Base-by-base conservation (phyloP, 495 filamentous ascomycete species). In the Penicillium macrosclerotiorum region DNA sequence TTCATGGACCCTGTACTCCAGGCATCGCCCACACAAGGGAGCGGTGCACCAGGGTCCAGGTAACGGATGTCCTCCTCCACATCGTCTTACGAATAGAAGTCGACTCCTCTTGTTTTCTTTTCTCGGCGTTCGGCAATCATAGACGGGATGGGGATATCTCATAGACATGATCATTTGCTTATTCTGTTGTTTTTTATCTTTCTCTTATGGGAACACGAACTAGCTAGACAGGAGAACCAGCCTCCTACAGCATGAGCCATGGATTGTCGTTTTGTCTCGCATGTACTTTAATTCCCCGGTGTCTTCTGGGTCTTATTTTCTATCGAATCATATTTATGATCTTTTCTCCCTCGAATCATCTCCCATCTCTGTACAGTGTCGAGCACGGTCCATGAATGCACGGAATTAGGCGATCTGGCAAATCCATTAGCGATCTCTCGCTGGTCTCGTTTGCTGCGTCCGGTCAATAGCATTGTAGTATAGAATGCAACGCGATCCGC, bases 101-200 rank as follows among this genome's bases (percentile, higher is more conserved):
- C 25, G 22, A 35, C 31, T 37, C 13, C 20, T 37, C 8, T 27
- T 8, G 14, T 44, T 36, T 30, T 44, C 26, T 29, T 43, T 13
- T 32, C 23, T 47, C 32, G 57, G 60, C 47, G 58, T 63, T 62
- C 33, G 37, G 52, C 16, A 35, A 45, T 45, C 41, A 56, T 62
- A 54, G 55, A 62, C 33, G 42, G 37, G 43, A 31, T 29, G 25
- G 54, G n/a, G 24, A 29, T 49, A 41, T 50, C 33, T 27, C 40
- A 52, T 56, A 51, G 42, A 57, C 54, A 52, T 56, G 45, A 59
- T 49, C 51, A 47, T 59, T 61, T 45, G 25, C 34, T 49, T 53
- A n/a, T n/a, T n/a, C n/a, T n/a, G n/a, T 61, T 56, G 40, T 42
- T 26, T 12, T 37, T 42, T 29, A 27, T 36, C 27, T 42, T 34